A percentile compares a stretch with the other conserved stretches of the same genome.
These are phyloP conservation scores for Agrocybe chaxingu DNA, from an alignment of 768 basidiomycete species.

Conservation along the genomic window DNA sequence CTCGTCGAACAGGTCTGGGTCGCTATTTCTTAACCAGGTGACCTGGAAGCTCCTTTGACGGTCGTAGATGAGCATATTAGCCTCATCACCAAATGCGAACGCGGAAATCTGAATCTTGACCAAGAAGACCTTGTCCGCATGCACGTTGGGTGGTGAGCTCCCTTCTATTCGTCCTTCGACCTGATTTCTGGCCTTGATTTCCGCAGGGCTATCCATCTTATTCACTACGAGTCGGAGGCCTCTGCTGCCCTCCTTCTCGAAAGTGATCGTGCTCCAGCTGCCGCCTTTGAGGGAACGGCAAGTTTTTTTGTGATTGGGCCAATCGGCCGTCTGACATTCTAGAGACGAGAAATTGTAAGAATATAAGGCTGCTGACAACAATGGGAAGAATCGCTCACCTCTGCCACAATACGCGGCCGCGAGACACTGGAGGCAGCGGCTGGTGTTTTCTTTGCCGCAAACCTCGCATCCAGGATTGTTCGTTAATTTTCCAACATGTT, in stretches of 20 bases:
- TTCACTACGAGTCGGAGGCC: slow-evolving; percentile 13
- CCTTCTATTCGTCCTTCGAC: slow-evolving; percentile 1
- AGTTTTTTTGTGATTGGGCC: slow-evolving; percentile 31
- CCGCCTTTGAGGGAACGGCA: slow-evolving; percentile 37
- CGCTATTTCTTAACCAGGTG: slow-evolving; percentile 15
- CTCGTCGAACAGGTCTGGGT: slow-evolving; percentile 3
- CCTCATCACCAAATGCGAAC: slow-evolving; percentile 9
- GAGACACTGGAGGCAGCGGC: slow-evolving; percentile 32
- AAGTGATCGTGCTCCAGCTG: slow-evolving; percentile 30
- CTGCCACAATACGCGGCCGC: slow-evolving; percentile 32
- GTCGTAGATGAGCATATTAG: slow-evolving; percentile 35
- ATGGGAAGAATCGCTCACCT: slow-evolving; percentile 18
- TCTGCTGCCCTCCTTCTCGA: slow-evolving; percentile 9
- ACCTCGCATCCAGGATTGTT: slow-evolving; percentile 32
- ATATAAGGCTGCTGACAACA: neutral
- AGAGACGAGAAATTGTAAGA: neutral
- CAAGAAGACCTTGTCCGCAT: slow-evolving; percentile 32
- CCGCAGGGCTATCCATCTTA: slow-evolving; percentile 18
- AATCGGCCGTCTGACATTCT: slow-evolving; percentile 41
- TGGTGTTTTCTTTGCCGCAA: slow-evolving; percentile 31
- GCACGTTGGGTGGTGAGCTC: slow-evolving; percentile 25
- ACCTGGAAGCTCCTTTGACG: slow-evolving; percentile 34
- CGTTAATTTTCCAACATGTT: slow-evolving; percentile 34
- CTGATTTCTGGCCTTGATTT: neutral
- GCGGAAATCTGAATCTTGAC: slow-evolving; percentile 35